These are phyloP conservation scores for Endocalyx cinctus DNA, from an alignment of 2,329 filamentous ascomycete species.

Conservation along the genomic window DNA sequence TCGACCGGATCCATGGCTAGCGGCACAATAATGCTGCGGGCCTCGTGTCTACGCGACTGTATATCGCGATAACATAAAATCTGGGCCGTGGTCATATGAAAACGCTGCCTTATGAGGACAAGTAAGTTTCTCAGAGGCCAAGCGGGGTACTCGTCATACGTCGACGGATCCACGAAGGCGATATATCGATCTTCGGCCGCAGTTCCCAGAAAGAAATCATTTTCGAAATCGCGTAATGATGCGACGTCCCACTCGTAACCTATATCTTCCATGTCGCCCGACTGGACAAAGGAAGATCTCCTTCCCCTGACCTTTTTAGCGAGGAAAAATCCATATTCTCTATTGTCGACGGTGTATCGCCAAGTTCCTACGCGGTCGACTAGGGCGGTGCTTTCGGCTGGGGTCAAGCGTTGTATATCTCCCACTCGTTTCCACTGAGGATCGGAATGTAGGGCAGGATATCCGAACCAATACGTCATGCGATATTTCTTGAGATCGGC, in stretches of 20 bases:
- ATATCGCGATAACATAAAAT: slow-evolving; percentile 88
- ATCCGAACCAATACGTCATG: slow-evolving; percentile 98
- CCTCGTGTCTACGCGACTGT: slow-evolving; percentile 70
- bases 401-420: slow-evolving; percentile 50
- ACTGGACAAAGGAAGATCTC: slow-evolving; percentile 32
- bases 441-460: slow-evolving; percentile 86
- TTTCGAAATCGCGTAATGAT: slow-evolving; percentile 73
- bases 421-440: slow-evolving; percentile 69
- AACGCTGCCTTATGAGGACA: slow-evolving; percentile 77
- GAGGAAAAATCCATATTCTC: slow-evolving; percentile 95
- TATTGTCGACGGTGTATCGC: slow-evolving; percentile 73
- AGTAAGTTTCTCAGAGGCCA: slow-evolving; percentile 92
- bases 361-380: slow-evolving; percentile 84
- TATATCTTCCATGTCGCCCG: slow-evolving; percentile 50
- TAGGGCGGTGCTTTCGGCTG: slow-evolving; percentile 70
- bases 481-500: slow-evolving; percentile 97
- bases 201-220: slow-evolving; percentile 76
- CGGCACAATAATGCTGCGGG: slow-evolving; percentile 73
- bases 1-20: slow-evolving; percentile 51
- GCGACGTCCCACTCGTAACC: slow-evolving; percentile 74
- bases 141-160: slow-evolving; percentile 78
- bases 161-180: slow-evolving; percentile 88
- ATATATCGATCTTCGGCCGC: slow-evolving; percentile 73
- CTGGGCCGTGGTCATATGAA: slow-evolving; percentile 70
- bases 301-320: slow-evolving; percentile 64